Evolutionary conservation across 2,329 filamentous ascomycete species (phyloP).

Genomic region (Pseudopithomyces maydicus): DNA sequence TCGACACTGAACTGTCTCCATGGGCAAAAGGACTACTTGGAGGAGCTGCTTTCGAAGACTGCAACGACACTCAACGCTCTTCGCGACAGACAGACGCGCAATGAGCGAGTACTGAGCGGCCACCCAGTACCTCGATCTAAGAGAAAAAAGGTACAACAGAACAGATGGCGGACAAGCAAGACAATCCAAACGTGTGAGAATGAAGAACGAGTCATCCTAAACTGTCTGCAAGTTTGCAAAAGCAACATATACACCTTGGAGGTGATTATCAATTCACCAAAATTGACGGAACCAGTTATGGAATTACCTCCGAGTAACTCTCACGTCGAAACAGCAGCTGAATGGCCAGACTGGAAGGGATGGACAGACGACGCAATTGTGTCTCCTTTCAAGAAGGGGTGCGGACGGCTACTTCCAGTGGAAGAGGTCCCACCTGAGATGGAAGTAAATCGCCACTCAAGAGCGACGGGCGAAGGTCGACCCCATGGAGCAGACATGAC

Average conservation of each 20-base stretch:
- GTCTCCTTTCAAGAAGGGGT: conserved; percentile 29
- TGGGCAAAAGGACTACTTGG: conserved; percentile 30
- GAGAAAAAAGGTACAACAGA: conserved; percentile 37
- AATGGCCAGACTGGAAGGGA: conserved; percentile 35
- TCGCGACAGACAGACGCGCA: conserved; percentile 35
- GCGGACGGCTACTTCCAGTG: conserved; percentile 13
- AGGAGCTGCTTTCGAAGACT: conserved; percentile 36
- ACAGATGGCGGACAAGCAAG: conserved; percentile 30
- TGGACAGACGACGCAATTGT: conserved; percentile 31
- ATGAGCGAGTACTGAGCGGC: conserved; percentile 23
- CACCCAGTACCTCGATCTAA: conserved; percentile 28
- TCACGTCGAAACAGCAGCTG: conserved; percentile 22
- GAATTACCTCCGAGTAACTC: conserved; percentile 22
- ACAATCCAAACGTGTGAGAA: conserved; percentile 40
- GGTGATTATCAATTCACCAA: conserved; percentile 15
- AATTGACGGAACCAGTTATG: conserved; percentile 12
- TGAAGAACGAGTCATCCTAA: conserved; percentile 36
- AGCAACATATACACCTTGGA: conserved; percentile 36
- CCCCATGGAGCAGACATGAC: conserved; percentile 18
- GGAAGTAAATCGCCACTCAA: background rate
- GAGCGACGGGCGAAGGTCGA: conserved; percentile 4
- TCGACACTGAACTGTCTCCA: conserved; percentile 21
- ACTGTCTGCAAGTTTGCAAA: conserved; percentile 37
- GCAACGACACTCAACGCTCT: conserved; percentile 37
- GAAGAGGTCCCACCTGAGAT: conserved; percentile 30